Conservation (phyloP, 1,139 yeast species). For the Debaryomyces subglobosus region DNA sequence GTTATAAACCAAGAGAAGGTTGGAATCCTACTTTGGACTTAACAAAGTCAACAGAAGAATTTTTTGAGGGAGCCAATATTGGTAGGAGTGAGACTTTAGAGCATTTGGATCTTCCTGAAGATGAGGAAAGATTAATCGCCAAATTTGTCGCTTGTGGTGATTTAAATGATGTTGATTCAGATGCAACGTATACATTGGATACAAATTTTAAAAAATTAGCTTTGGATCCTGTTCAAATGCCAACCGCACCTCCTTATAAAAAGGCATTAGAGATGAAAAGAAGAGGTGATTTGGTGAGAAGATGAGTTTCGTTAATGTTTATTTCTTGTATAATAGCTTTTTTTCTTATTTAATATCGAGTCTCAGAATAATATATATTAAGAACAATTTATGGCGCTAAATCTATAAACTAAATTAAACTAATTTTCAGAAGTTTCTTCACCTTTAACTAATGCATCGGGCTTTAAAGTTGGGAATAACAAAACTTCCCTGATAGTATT, state of each 20-base stretch:
- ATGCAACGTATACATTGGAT: constrained; percentile 85
- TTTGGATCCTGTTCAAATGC: constrained; percentile 89
- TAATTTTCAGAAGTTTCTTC: constrained; percentile 32
- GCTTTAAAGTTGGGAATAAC: constrained; percentile 98
- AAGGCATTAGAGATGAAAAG: constrained; percentile 87
- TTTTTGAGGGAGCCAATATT: constrained; percentile 66
- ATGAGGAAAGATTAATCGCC: constrained; percentile 74
- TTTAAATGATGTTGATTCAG: constrained; percentile 82
- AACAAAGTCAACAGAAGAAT: constrained; percentile 74
- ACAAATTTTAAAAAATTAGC: constrained; percentile 41
- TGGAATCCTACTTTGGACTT: constrained; percentile 74
- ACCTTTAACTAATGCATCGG: constrained; percentile 62
- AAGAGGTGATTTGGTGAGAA: constrained; percentile 55
- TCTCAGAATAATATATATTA: not conserved
- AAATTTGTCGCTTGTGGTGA: constrained; percentile 95
- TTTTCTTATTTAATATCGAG: not conserved
- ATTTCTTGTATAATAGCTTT: constrained; percentile 5
- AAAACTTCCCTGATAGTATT: constrained; percentile 97
- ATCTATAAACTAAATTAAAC: not conserved
- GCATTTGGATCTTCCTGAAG: constrained; percentile 42
- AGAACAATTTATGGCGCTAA: not conserved
- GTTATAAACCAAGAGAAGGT: constrained; percentile 76
- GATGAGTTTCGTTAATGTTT: not conserved
- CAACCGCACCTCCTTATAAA: constrained; percentile 96
- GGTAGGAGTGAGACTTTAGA: constrained; percentile 55